Percentiles rank a stretch among this genome's conserved stretches.
phyloP scores from a whole-genome alignment of 345 rosid species.

The Microcos paniculata region DNA sequence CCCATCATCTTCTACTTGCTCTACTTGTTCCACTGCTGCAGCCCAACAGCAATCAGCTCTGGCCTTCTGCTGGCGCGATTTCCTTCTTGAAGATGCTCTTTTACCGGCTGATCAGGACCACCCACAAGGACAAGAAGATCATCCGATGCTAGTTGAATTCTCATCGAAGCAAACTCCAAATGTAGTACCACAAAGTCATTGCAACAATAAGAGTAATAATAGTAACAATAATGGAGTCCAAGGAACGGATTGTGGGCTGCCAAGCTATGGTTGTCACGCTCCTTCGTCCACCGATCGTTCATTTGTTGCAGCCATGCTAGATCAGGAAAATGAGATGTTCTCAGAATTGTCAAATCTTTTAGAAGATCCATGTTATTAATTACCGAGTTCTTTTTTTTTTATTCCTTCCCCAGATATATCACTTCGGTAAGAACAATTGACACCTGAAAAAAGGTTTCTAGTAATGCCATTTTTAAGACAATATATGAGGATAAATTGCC shows the following conservation, averaged over 20 bases:
- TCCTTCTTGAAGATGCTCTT: constrained; percentile 63
- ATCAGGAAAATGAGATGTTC: constrained; percentile 63
- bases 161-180: constrained; percentile 28
- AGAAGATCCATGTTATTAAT: constrained; percentile 51
- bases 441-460: no score
- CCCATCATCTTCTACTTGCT: constrained; percentile 35
- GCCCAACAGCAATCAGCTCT: constrained; percentile 37
- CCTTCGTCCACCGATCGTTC: constrained; percentile 34
- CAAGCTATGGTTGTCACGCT: constrained; percentile 18
- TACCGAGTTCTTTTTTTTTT: neutral
- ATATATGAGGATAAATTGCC: no score
- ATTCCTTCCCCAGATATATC: no score
- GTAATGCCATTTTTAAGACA: no score
- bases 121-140: constrained; percentile 27
- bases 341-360: constrained; percentile 61
- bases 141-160: constrained; percentile 1
- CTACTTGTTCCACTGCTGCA: constrained; percentile 53
- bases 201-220: neutral
- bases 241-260: constrained; percentile 16
- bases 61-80: constrained; percentile 74
- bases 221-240: neutral
- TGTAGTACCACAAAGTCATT: constrained; percentile 9
- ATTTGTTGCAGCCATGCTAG: constrained; percentile 67
- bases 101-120: constrained; percentile 20
- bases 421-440: neutral